Percentiles rank a stretch among this genome's conserved stretches.
phyloP scores from a whole-genome alignment of 805 yeast genomes.

The Suhomyces xylopsoci region DNA sequence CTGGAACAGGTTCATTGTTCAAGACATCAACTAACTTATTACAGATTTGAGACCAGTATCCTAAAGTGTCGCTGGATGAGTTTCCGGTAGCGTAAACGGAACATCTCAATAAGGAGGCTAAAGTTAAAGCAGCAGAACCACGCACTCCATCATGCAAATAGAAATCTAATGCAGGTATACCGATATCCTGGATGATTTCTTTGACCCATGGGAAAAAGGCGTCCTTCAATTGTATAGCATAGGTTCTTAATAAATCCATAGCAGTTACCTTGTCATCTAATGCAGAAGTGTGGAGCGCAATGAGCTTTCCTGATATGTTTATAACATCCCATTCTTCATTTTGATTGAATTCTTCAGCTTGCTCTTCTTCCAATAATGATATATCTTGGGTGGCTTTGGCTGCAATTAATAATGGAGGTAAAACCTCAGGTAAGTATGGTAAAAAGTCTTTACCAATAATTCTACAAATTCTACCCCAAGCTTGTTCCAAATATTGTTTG shows the following conservation, averaged over 20 bases:
- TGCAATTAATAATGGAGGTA: conserved; percentile 82
- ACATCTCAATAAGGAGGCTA: conserved; percentile 72
- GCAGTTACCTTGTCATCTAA: conserved; percentile 93
- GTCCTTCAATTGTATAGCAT: conserved; percentile 80
- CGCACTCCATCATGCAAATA: conserved; percentile 93
- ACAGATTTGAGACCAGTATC: conserved; percentile 69
- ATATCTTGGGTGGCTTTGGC: conserved; percentile 91
- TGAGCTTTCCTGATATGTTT: conserved; percentile 83
- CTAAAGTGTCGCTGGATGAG: conserved; percentile 56
- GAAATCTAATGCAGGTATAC: conserved; percentile 85
- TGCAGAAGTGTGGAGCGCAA: conserved; percentile 93
- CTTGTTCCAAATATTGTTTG: conserved; percentile 81
- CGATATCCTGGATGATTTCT: conserved; percentile 73
- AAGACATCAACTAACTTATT: conserved; percentile 66
- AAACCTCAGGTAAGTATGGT: conserved; percentile 77
- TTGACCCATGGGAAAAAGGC: conserved; percentile 80
- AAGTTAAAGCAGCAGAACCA: conserved; percentile 80
- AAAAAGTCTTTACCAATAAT: conserved; percentile 81
- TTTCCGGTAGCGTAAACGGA: conserved; percentile 55
- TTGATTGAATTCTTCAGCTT: conserved; percentile 72
- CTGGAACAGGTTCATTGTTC: conserved; percentile 78
- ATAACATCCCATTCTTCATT: conserved; percentile 96
- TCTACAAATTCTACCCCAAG: conserved; percentile 93
- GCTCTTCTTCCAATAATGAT: conserved; percentile 84
- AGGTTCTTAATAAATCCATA: conserved; percentile 79